These are phyloP conservation scores for Penicillium sp. DNA, from an alignment of 2,329 filamentous ascomycete species.

Conservation along the genomic window DNA sequence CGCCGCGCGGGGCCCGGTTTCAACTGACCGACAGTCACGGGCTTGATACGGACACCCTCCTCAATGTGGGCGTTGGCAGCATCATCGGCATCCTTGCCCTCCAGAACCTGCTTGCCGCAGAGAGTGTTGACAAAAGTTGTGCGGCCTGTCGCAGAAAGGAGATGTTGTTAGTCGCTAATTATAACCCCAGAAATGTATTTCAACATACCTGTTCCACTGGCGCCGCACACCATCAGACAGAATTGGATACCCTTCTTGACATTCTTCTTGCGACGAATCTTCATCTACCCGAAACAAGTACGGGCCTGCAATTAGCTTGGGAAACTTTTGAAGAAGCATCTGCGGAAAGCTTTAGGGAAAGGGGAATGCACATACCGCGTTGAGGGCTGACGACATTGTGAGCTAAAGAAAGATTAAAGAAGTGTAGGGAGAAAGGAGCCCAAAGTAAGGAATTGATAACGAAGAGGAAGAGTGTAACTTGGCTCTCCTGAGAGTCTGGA, in stretches of 20 bases:
- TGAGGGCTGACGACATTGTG: slow-evolving; percentile 55
- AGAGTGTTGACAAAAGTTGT: slow-evolving; percentile 99
- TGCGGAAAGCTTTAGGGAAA: slow-evolving; percentile 22
- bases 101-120: slow-evolving; percentile 88
- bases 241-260: slow-evolving; percentile 99
- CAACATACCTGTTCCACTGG: slow-evolving; percentile 84
- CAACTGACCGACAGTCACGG: slow-evolving; percentile 85
- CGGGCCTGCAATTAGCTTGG: slow-evolving; percentile 23
- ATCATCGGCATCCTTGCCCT: slow-evolving; percentile 91
- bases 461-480: slow-evolving; percentile 25
- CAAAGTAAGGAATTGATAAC: slow-evolving; percentile 22
- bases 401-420: slow-evolving; percentile 27
- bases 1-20: slow-evolving; percentile 4
- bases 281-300: slow-evolving; percentile 59
- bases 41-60: slow-evolving; percentile 98
- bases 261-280: slow-evolving; percentile 99
- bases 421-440: slow-evolving; percentile 18
- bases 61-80: slow-evolving; percentile 83
- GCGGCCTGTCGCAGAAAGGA: slow-evolving; percentile 60
- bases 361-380: slow-evolving; percentile 49
- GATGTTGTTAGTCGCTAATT: slow-evolving; percentile 3
- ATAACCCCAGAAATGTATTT: background rate
- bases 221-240: slow-evolving; percentile 99
- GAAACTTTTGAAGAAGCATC: slow-evolving; percentile 21
- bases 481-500: slow-evolving; percentile 29